phyloP scores from a whole-genome alignment of 768 basidiomycete species.

The Boletus barrowsii region DNA sequence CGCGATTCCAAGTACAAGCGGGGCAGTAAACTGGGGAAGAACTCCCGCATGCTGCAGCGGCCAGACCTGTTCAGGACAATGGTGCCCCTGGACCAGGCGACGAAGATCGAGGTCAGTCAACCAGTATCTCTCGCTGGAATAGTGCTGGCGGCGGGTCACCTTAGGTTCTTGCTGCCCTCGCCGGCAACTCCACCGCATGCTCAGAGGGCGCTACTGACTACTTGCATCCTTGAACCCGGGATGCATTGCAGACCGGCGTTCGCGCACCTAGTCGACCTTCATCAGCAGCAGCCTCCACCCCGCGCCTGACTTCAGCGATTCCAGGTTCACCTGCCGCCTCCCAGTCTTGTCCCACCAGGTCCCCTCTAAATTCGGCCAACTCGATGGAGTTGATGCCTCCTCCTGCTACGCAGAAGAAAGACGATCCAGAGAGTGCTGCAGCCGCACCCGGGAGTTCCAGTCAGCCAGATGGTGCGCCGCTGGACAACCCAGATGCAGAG shows the following conservation, averaged over 20 bases:
- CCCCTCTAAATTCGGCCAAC: not conserved
- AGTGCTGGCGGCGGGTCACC: no score
- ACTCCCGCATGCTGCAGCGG: no score
- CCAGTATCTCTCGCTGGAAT: no score
- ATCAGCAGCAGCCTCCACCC: not conserved
- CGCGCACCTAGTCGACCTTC: constrained; percentile 1
- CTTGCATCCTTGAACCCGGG: not conserved
- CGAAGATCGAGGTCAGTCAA: no score
- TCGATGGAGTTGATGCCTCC: constrained; percentile 1
- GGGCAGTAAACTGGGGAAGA: no score
- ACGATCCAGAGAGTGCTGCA: not conserved
- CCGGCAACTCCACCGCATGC: not conserved
- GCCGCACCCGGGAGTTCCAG: not conserved
- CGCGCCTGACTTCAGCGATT: not conserved
- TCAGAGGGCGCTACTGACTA: not conserved
- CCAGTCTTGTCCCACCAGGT: not conserved
- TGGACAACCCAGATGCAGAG: not conserved
- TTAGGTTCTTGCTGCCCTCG: no score
- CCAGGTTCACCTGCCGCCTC: not conserved
- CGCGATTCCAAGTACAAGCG: no score
- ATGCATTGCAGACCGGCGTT: not conserved
- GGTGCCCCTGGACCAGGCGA: no score
- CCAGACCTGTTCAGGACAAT: no score
- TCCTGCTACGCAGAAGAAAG: not conserved
- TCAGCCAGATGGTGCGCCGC: not conserved